Evolutionary conservation across 305 asterid genomes (phyloP), one percentile per base, ranked within the genome.

Genomic region (Fraxinus albicans): DNA sequence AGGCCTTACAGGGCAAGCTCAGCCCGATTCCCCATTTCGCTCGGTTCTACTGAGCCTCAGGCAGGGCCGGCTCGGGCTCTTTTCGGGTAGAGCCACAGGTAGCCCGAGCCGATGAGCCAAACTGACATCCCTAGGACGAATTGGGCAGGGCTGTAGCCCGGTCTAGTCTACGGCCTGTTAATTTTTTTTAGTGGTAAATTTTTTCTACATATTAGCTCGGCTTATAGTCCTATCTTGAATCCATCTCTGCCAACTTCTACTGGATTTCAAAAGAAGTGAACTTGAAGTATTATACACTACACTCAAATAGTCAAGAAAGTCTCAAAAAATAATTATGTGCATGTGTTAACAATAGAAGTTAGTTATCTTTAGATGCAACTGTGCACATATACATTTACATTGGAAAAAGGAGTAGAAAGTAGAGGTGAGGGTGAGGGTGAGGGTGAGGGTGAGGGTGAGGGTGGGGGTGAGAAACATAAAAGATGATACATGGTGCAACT

Each of bases 401-500:
- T 65, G 73, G 73, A 65, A 17, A 65, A 58, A 65, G 34, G 27
- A 19, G 29, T 58, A 58, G 60, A 17, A 5, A 50, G 21, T 50
- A 15, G 60, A 44, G 53, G 17, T 10, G 53, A 2, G 42, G 42
- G 6, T 36, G 6, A 33, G 36, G 36, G 6, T 58, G 25, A 58
- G 69, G 53, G 17, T 10, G 53, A 2, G 42, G 42, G 6, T 36
- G 6, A 33, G 36, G 53, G 17, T 10, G 53, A 2, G 42, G 42
- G 6, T 36, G 6, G 4, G 36, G 36, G 6, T 58, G 25, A 58
- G 69, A 58, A 19, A 58, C 69, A 4, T 58, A 4, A 63, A 38
- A 12, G 17, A 77, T 86, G 53, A 79, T 65, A 10, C 17, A 23
- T 23, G 29, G 72, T 85, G 77, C 29, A 42, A 70, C 19, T 60